phyloP scores from a whole-genome alignment of 352 stramenopile genomes.

The Globisporangium cylindrosporum region DNA sequence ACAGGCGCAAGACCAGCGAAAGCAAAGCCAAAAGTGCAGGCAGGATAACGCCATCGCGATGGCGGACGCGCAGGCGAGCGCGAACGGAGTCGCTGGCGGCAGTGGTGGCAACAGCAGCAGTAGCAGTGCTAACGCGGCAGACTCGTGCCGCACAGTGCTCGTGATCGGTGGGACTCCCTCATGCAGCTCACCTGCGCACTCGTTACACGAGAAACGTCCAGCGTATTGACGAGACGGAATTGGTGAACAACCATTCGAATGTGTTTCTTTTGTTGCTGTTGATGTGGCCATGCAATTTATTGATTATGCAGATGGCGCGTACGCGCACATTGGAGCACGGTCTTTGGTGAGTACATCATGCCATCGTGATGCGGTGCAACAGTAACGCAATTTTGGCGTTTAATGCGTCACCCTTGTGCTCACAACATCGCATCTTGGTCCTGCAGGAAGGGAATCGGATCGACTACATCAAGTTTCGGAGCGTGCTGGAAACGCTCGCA shows the following conservation, averaged over 20 bases:
- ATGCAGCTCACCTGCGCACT: not conserved
- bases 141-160: constrained; percentile 45
- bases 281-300: not conserved
- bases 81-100: not conserved
- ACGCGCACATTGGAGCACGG: constrained; percentile 61
- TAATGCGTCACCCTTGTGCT: not conserved
- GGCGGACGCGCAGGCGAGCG: constrained; percentile 8
- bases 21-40: not conserved
- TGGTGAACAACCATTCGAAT: not conserved
- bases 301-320: constrained; percentile 52
- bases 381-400: not conserved
- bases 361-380: not conserved
- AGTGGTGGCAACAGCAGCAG: not conserved
- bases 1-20: not conserved
- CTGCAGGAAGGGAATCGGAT: constrained; percentile 47
- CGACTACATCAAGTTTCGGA: constrained; percentile 69
- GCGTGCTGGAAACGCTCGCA: constrained; percentile 47
- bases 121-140: constrained; percentile 11
- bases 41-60: not conserved
- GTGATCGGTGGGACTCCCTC: constrained; percentile 49
- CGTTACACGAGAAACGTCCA: not conserved
- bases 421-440: not conserved
- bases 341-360: constrained; percentile 27
- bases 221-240: not conserved
- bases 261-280: not conserved